Conservation (phyloP, 306 rosid genomes). For the Cyclanthera cordifolia region DNA sequence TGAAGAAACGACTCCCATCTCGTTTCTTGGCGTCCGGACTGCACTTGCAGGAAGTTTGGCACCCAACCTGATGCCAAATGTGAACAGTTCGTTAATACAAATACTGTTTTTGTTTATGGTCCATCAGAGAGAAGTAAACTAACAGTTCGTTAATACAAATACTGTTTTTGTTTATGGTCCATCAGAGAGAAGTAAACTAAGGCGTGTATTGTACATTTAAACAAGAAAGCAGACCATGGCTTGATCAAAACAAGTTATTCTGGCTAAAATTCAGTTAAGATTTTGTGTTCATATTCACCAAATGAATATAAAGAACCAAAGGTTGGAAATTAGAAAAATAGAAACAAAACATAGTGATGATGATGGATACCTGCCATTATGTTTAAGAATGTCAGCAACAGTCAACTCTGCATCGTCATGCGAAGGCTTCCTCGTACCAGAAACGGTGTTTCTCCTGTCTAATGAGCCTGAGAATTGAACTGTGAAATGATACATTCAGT, state of each 20-base stretch:
- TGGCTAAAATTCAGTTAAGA: neutral
- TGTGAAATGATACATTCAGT: neutral
- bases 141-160: neutral
- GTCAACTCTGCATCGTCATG: conserved; percentile 13
- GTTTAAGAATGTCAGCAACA: conserved; percentile 19
- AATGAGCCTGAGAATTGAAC: conserved; percentile 12
- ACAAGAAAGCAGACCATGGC: neutral
- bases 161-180: neutral
- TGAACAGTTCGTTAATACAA: neutral
- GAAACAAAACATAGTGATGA: neutral
- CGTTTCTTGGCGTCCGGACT: conserved; percentile 15
- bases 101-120: neutral
- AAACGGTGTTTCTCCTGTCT: conserved; percentile 16
- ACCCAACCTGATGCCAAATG: conserved; percentile 16
- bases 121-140: neutral
- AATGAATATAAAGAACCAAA: neutral
- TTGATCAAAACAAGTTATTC: no score
- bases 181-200: neutral
- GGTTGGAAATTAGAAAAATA: neutral
- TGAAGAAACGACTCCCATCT: conserved; percentile 11
- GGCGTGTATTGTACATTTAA: neutral
- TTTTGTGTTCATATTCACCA: neutral
- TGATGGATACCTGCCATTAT: conserved; percentile 21
- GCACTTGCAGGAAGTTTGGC: conserved; percentile 25
- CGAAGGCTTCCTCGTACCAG: neutral